Evolutionary conservation across 495 filamentous ascomycete genomes (phyloP).

Genomic region (Penicillium paxilli): DNA sequence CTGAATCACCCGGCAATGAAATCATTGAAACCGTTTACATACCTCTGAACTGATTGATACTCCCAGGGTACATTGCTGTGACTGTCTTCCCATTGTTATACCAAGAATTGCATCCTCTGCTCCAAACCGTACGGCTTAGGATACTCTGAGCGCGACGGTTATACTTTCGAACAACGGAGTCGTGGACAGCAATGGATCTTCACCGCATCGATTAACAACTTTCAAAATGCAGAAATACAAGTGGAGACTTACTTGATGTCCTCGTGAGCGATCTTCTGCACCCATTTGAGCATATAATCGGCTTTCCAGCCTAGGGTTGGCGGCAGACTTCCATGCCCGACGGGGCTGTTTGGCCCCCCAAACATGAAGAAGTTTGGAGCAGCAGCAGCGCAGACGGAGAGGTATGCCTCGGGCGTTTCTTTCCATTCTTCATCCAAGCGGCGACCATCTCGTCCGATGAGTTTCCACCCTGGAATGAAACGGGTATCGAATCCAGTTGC

Average conservation of each 20-base stretch:
- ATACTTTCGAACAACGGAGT: neutral
- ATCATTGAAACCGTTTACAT: too few relatives aligned
- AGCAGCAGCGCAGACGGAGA: constrained; percentile 17
- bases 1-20: neutral
- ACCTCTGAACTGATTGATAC: neutral
- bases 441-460: constrained; percentile 37
- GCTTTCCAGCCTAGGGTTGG: neutral
- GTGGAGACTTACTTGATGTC: constrained; percentile 19
- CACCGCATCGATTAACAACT: constrained; percentile 35
- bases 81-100: constrained; percentile 5
- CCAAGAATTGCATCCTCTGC: constrained; percentile 1
- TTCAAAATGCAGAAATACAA: too few relatives aligned
- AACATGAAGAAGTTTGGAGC: constrained; percentile 41
- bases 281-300: constrained; percentile 52
- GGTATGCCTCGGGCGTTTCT: constrained; percentile 26
- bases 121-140: constrained; percentile 1
- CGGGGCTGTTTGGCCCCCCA: constrained; percentile 36
- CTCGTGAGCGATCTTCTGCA: constrained; percentile 43
- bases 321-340: constrained; percentile 22
- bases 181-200: constrained; percentile 15
- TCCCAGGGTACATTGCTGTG: constrained; percentile 1
- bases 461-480: constrained; percentile 32
- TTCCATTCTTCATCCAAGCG: constrained; percentile 31
- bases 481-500: constrained; percentile 52
- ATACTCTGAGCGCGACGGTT: neutral